These are phyloP conservation scores for Talaromyces adpressus DNA, from an alignment of 495 filamentous ascomycete genomes.

Conservation along the genomic window DNA sequence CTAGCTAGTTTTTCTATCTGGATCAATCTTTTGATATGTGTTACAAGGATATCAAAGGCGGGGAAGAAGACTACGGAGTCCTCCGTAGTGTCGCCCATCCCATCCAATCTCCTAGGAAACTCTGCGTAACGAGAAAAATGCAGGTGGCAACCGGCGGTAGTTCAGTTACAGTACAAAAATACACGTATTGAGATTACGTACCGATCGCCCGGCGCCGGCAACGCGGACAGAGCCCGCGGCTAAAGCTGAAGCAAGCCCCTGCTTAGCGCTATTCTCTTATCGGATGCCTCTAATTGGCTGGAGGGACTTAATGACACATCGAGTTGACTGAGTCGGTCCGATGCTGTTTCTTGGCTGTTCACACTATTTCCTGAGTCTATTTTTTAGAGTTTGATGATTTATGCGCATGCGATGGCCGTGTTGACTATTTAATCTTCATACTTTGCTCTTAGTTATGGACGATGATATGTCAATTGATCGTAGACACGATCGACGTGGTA, in stretches of 20 bases:
- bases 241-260: neutral
- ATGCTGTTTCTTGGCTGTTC: neutral
- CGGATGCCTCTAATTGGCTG: neutral
- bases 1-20: neutral
- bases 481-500: neutral
- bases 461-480: neutral
- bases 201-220: conserved; percentile 2
- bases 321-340: conserved; percentile 7
- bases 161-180: neutral
- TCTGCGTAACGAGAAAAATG: neutral
- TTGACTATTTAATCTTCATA: neutral
- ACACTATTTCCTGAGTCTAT: neutral
- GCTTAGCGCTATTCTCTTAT: conserved; percentile 5
- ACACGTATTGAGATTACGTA: neutral
- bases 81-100: neutral
- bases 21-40: neutral
- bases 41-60: neutral
- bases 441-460: neutral
- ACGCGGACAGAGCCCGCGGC: neutral
- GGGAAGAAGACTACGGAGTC: neutral
- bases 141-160: neutral
- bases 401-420: neutral
- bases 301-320: conserved; percentile 3
- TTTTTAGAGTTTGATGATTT: neutral
- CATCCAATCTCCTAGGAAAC: neutral